A percentile compares a stretch with the other conserved stretches of the same genome.
Evolutionary conservation across 2,329 filamentous ascomycete genomes (phyloP).

Genomic region (Penicillium fuscoglaucum): DNA sequence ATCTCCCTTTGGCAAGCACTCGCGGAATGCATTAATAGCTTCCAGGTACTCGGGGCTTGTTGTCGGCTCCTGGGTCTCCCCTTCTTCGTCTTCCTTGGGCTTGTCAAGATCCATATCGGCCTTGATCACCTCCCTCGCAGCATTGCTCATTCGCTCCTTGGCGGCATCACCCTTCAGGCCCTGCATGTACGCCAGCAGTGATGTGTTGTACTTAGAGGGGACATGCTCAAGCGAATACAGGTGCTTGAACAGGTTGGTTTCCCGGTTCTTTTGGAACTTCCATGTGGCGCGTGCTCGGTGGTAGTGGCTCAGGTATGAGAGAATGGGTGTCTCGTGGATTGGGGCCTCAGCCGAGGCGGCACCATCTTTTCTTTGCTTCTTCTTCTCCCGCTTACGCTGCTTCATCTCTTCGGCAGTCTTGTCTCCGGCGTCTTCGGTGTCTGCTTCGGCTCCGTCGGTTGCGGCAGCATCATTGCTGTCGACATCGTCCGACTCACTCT

Average conservation of each 20-base stretch:
- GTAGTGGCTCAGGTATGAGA: constrained; percentile 77
- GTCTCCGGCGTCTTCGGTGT: constrained; percentile 25
- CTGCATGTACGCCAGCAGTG: constrained; percentile 74
- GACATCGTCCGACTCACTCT: constrained; percentile 20
- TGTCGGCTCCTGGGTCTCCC: constrained; percentile 16
- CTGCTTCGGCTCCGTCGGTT: constrained; percentile 17
- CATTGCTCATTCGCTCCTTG: constrained; percentile 62
- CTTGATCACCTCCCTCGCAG: constrained; percentile 61
- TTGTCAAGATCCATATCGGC: constrained; percentile 44
- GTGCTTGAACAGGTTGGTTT: constrained; percentile 81
- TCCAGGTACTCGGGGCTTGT: constrained; percentile 44
- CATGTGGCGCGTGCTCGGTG: constrained; percentile 68
- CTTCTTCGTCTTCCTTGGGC: constrained; percentile 18
- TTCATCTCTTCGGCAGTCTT: constrained; percentile 30
- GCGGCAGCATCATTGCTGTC: constrained; percentile 12
- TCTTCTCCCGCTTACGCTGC: constrained; percentile 34
- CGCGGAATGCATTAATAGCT: constrained; percentile 53
- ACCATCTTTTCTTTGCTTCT: constrained; percentile 24
- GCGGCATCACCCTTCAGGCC: constrained; percentile 76
- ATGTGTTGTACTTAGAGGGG: constrained; percentile 66
- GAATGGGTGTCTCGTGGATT: constrained; percentile 53
- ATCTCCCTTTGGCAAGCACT: constrained; percentile 26
- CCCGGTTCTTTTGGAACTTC: constrained; percentile 97
- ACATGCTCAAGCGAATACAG: constrained; percentile 71
- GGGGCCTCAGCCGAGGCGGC: constrained; percentile 17